phyloP scores from a whole-genome alignment of 495 filamentous ascomycete species.

The Aspergillus hancockii region DNA sequence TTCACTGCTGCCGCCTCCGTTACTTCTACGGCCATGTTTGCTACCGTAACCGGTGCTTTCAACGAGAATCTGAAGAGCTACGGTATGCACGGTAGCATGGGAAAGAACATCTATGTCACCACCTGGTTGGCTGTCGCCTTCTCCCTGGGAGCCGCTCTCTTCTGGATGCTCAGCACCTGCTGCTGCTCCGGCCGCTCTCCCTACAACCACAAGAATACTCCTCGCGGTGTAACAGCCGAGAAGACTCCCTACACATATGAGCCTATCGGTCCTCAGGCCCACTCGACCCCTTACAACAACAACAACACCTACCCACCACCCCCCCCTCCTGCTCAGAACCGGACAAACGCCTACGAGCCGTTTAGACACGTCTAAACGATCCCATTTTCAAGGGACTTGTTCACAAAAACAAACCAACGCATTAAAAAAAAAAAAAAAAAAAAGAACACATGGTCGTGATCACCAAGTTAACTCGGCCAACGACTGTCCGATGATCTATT shows the following conservation, averaged over 20 bases:
- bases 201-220: constrained; percentile 39
- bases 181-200: constrained; percentile 74
- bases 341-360: constrained; percentile 44
- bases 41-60: constrained; percentile 58
- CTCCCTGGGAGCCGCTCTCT: constrained; percentile 67
- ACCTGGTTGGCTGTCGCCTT: constrained; percentile 83
- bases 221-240: constrained; percentile 40
- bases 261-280: constrained; percentile 39
- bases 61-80: constrained; percentile 64
- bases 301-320: constrained; percentile 34
- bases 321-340: constrained; percentile 23
- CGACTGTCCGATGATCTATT: background rate
- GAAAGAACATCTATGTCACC: constrained; percentile 64
- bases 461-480: background rate
- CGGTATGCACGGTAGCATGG: constrained; percentile 62
- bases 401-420: background rate
- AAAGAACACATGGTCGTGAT: constrained; percentile 7
- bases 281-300: constrained; percentile 22
- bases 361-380: constrained; percentile 44
- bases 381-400: background rate
- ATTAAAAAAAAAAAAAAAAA: constrained; percentile 15
- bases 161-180: constrained; percentile 90
- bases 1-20: constrained; percentile 58
- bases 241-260: constrained; percentile 56
- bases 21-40: constrained; percentile 62